These are phyloP conservation scores for Podaxis sp. DNA, from an alignment of 768 basidiomycete species.

Conservation along the genomic window DNA sequence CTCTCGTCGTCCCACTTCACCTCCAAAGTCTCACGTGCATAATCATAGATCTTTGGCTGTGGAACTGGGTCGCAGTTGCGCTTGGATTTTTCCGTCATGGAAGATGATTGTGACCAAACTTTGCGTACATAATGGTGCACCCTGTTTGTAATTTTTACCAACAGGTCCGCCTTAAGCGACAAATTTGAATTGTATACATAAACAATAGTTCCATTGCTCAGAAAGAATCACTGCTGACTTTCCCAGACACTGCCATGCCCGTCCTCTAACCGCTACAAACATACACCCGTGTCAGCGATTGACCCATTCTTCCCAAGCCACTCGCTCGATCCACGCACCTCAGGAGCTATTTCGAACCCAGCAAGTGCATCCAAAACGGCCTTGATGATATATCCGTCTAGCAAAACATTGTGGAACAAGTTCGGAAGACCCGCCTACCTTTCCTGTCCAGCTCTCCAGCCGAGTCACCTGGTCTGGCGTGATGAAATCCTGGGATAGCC, in stretches of 20 bases:
- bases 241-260: slow-evolving; percentile 59
- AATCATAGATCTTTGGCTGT: background rate
- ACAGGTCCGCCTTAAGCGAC: background rate
- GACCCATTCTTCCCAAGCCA: slow-evolving; percentile 14
- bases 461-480: slow-evolving; percentile 57
- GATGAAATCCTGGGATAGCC: slow-evolving; percentile 70
- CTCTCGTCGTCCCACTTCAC: background rate
- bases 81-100: background rate
- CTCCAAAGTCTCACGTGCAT: background rate
- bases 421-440: slow-evolving; percentile 24
- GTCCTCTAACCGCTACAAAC: slow-evolving; percentile 45
- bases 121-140: background rate
- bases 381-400: slow-evolving; percentile 15
- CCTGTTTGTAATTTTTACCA: background rate
- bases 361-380: slow-evolving; percentile 56
- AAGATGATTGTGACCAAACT: background rate
- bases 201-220: slow-evolving; percentile 5
- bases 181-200: background rate
- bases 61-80: background rate
- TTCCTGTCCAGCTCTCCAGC: slow-evolving; percentile 59
- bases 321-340: slow-evolving; percentile 36
- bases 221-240: slow-evolving; percentile 15
- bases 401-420: slow-evolving; percentile 6
- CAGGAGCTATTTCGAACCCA: slow-evolving; percentile 39
- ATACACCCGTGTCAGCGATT: slow-evolving; percentile 11